Conservation (phyloP, 2,329 filamentous ascomycete species). For the Domatiomyces globalis region DNA sequence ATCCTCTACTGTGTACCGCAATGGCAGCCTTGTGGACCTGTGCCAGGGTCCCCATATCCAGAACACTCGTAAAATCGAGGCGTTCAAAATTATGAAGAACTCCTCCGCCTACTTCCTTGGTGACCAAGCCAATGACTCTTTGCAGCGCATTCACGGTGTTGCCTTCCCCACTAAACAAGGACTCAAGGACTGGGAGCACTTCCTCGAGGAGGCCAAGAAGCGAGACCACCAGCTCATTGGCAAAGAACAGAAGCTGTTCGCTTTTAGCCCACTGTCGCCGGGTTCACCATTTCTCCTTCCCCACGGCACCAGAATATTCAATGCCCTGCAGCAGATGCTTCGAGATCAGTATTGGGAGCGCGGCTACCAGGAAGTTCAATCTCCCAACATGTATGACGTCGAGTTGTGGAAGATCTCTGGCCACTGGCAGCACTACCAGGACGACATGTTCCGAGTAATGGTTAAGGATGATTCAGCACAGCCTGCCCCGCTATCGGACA, state of each 20-base stretch:
- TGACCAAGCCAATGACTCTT: constrained; percentile 80
- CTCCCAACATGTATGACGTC: constrained; percentile 92
- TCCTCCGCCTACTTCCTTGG: constrained; percentile 84
- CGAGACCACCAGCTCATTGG: constrained; percentile 90
- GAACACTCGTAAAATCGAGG: constrained; percentile 83
- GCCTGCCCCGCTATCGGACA: constrained; percentile 15
- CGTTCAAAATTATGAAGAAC: constrained; percentile 82
- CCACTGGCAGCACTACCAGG: constrained; percentile 85
- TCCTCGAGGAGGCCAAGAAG: constrained; percentile 95
- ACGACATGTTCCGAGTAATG: constrained; percentile 86
- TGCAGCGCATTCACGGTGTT: constrained; percentile 93
- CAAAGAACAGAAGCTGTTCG: constrained; percentile 91
- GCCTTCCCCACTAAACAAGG: constrained; percentile 95
- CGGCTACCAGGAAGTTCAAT: constrained; percentile 87
- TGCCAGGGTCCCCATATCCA: constrained; percentile 92
- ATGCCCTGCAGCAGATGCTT: constrained; percentile 68
- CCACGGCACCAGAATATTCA: constrained; percentile 86
- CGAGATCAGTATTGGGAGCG: constrained; percentile 82
- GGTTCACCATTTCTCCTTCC: constrained; percentile 87
- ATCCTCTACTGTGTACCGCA: constrained; percentile 85
- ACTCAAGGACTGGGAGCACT: constrained; percentile 84
- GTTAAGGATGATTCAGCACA: constrained; percentile 22
- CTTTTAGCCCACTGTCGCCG: constrained; percentile 88
- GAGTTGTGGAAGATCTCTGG: constrained; percentile 88
- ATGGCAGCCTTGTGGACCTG: constrained; percentile 85